phyloP scores from a whole-genome alignment of 148 eudicot genomes.

The Fagopyrum tataricum region DNA sequence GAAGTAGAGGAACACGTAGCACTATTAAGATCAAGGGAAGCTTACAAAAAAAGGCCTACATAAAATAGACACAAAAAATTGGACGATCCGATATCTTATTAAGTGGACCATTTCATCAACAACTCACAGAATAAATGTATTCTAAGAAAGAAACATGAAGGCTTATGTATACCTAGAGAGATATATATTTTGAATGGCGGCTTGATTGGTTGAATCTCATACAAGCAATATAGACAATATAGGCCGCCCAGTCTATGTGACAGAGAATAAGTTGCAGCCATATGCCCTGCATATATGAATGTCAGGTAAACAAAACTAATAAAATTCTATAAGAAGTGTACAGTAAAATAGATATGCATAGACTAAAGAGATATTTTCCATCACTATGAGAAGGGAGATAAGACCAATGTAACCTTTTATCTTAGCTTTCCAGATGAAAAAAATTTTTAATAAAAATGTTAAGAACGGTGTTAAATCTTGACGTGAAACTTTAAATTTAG shows the following conservation, averaged over 20 bases:
- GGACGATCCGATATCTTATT: neutral
- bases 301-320: neutral
- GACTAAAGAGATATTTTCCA: neutral
- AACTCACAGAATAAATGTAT: conserved; percentile 9
- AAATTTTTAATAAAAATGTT: neutral
- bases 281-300: conserved; percentile 40
- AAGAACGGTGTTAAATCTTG: neutral
- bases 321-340: neutral
- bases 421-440: neutral
- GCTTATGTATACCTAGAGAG: conserved; percentile 45
- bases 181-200: conserved; percentile 70
- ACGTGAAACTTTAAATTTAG: neutral
- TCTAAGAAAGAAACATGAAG: conserved; percentile 9
- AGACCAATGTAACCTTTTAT: neutral
- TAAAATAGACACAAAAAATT: neutral
- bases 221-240: conserved; percentile 73
- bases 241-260: conserved; percentile 67
- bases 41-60: neutral
- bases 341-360: conserved; percentile 1
- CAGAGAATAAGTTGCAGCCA: conserved; percentile 35
- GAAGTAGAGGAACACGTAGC: neutral
- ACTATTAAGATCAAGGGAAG: neutral
- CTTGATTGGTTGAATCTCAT: conserved; percentile 79
- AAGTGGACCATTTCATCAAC: neutral
- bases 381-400: neutral